Percentiles rank a stretch among this genome's conserved stretches.
Evolutionary conservation across 2,329 filamentous ascomycete species (phyloP).

Genomic region (Scolecobasidium constrictum): DNA sequence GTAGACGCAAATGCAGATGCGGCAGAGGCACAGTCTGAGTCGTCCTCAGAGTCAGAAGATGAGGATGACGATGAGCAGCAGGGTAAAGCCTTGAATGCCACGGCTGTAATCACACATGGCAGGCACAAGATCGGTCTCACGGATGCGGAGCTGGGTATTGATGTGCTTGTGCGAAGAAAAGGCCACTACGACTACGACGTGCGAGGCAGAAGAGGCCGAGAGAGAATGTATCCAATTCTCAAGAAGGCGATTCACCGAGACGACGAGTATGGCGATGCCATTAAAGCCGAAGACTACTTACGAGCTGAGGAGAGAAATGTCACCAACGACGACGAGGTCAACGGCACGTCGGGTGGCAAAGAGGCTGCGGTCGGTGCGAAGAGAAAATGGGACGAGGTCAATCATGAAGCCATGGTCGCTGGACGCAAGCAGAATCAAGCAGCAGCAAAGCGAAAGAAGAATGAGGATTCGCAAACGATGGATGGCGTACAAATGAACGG

Average conservation of each 20-base stretch:
- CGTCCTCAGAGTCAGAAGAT: conserved; percentile 48
- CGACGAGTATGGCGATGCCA: conserved; percentile 90
- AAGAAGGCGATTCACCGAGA: conserved; percentile 59
- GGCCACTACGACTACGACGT: conserved; percentile 92
- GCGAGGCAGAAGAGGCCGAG: conserved; percentile 78
- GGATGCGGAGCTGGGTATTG: conserved; percentile 86
- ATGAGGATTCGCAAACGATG: conserved; percentile 11
- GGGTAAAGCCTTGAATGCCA: conserved; percentile 82
- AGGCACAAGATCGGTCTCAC: conserved; percentile 78
- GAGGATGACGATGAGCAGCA: conserved; percentile 85
- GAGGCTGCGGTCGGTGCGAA: conserved; percentile 65
- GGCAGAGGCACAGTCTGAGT: conserved; percentile 74
- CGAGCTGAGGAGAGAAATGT: conserved; percentile 84
- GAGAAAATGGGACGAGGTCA: conserved; percentile 78
- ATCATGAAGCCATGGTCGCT: conserved; percentile 27
- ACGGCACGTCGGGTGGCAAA: conserved; percentile 26
- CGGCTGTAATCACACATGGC: conserved; percentile 72
- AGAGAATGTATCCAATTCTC: conserved; percentile 74
- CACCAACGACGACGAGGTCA: conserved; percentile 53
- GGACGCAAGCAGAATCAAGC: conserved; percentile 30
- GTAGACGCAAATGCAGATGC: conserved; percentile 72
- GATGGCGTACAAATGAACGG: conserved; percentile 14
- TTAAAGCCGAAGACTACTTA: conserved; percentile 87
- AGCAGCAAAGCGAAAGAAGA: conserved; percentile 48
- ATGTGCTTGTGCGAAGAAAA: conserved; percentile 78